These are phyloP conservation scores for Trichosporon inkin DNA, from an alignment of 1,284 basidiomycete genomes.

Conservation along the genomic window DNA sequence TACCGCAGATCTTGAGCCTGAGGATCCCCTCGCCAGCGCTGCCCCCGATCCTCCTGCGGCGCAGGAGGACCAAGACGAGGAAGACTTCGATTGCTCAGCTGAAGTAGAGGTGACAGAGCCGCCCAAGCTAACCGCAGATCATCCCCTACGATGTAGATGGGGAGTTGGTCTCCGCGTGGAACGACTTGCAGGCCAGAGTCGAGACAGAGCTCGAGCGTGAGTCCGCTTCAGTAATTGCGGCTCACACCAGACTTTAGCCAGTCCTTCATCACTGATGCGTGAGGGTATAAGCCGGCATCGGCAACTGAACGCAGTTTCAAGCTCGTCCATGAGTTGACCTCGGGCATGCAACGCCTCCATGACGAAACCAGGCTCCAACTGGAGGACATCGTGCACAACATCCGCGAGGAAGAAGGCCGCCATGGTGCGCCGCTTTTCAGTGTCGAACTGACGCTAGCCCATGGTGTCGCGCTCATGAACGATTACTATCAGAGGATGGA, in stretches of 20 bases:
- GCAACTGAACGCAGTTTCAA: neutral
- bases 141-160: neutral
- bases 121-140: neutral
- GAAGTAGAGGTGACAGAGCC: neutral
- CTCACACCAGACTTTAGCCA: neutral
- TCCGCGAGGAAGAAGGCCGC: conserved; percentile 4
- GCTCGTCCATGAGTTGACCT: neutral
- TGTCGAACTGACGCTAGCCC: neutral
- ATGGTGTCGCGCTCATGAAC: conserved; percentile 5
- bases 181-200: neutral
- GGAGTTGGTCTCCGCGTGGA: conserved; percentile 4
- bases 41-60: neutral
- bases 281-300: neutral
- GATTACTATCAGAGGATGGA: neutral
- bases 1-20: neutral
- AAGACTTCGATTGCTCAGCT: neutral
- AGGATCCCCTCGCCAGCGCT: neutral
- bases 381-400: neutral
- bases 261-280: neutral
- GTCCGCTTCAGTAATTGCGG: neutral
- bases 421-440: neutral
- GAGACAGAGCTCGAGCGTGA: neutral
- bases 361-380: neutral
- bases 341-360: neutral
- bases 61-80: neutral